These are phyloP conservation scores for Crithidia sp. DNA, from an alignment of 208 protist species.

Conservation along the genomic window DNA sequence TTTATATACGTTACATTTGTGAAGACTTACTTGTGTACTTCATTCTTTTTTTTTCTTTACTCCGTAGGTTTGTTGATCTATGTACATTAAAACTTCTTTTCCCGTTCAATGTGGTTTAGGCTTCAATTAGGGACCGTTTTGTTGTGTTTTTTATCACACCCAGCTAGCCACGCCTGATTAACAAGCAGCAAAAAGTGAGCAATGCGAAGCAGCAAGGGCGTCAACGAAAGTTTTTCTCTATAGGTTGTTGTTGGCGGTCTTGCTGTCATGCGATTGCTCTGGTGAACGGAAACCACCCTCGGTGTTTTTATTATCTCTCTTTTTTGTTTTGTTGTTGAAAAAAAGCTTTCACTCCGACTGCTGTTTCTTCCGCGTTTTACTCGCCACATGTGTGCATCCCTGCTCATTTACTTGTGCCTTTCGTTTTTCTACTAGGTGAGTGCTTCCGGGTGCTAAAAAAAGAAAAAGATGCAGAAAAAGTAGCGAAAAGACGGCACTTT, in stretches of 20 bases:
- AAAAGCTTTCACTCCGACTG: no score
- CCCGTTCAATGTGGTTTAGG: neutral
- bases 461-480: no score
- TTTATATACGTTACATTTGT: neutral
- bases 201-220: neutral
- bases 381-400: no score
- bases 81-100: conserved; percentile 16
- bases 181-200: neutral
- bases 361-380: no score
- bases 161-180: neutral
- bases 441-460: no score
- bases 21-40: neutral
- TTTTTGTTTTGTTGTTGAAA: neutral
- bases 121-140: neutral
- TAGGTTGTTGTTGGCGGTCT: neutral
- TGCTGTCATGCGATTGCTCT: neutral
- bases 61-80: neutral
- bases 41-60: conserved; percentile 20
- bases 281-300: neutral
- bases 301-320: conserved; percentile 23
- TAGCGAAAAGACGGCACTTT: no score
- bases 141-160: conserved; percentile 24
- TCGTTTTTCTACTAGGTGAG: no score
- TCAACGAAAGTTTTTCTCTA: neutral
- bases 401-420: no score